These are phyloP conservation scores for Trichoderma oligosporum DNA, from an alignment of 2,329 filamentous ascomycete genomes.

Conservation along the genomic window DNA sequence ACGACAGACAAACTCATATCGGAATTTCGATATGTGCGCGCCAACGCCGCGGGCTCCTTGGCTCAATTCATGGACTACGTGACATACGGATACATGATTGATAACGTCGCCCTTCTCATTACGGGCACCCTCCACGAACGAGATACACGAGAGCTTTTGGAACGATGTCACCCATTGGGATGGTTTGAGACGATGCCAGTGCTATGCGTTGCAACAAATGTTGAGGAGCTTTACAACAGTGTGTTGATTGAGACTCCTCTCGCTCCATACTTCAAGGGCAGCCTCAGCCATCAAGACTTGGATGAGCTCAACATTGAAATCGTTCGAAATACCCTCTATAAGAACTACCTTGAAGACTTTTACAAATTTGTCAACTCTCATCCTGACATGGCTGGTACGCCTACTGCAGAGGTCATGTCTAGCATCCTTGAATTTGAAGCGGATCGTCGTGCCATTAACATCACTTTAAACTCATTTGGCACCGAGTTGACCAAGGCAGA, in stretches of 20 bases:
- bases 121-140: constrained; percentile 96
- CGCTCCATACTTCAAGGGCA: constrained; percentile 96
- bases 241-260: constrained; percentile 95
- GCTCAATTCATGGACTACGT: constrained; percentile 97
- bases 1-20: constrained; percentile 97
- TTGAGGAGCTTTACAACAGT: constrained; percentile 97
- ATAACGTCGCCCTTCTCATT: constrained; percentile 96
- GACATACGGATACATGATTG: constrained; percentile 99
- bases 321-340: constrained; percentile 96
- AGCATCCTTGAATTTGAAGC: constrained; percentile 97
- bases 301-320: constrained; percentile 99
- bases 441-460: constrained; percentile 95
- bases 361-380: constrained; percentile 90
- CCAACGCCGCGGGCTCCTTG: constrained; percentile 86
- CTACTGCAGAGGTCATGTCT: constrained; percentile 90
- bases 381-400: constrained; percentile 79
- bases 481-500: constrained; percentile 93
- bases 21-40: constrained; percentile 93
- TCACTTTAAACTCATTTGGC: constrained; percentile 97
- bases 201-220: constrained; percentile 95
- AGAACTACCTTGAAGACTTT: constrained; percentile 99
- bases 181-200: constrained; percentile 99
- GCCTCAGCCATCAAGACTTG: constrained; percentile 89
- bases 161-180: constrained; percentile 92
- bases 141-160: constrained; percentile 90